These are phyloP conservation scores for Cyclotella choctawhatcheeana DNA, from an alignment of 108 stramenopile genomes.

Conservation along the genomic window DNA sequence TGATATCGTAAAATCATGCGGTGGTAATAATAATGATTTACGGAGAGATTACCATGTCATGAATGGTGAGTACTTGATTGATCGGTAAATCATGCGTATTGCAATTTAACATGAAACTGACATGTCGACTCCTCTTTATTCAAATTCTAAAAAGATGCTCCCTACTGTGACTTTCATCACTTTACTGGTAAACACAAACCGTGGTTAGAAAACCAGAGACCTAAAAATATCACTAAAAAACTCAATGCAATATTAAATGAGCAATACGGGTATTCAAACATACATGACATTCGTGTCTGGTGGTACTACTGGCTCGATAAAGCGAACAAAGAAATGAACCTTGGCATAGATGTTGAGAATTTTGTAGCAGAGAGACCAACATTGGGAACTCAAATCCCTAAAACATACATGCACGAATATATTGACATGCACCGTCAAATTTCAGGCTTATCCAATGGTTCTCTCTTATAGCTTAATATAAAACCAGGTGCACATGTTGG, in stretches of 20 bases:
- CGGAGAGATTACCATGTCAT: not conserved
- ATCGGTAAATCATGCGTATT: too few relatives aligned
- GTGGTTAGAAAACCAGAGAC: constrained; percentile 28
- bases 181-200: constrained; percentile 57
- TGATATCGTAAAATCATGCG: not conserved
- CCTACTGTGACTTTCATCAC: constrained; percentile 49
- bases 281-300: not conserved
- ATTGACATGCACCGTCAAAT: not conserved
- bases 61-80: too few relatives aligned
- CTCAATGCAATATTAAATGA: not conserved
- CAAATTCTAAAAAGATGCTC: constrained; percentile 11
- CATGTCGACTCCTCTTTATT: too few relatives aligned
- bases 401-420: constrained; percentile 9
- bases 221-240: not conserved
- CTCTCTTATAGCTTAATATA: too few relatives aligned
- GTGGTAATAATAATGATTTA: not conserved
- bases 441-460: too few relatives aligned
- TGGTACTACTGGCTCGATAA: constrained; percentile 4
- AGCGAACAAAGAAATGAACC: not conserved
- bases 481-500: too few relatives aligned
- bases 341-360: not conserved
- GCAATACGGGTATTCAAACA: too few relatives aligned
- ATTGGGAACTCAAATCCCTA: not conserved
- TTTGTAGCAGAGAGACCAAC: not conserved
- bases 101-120: too few relatives aligned